A percentile compares a stretch with the other conserved stretches of the same genome.
Conservation (phyloP, 1,284 basidiomycete species). For the Mycena sp. region DNA sequence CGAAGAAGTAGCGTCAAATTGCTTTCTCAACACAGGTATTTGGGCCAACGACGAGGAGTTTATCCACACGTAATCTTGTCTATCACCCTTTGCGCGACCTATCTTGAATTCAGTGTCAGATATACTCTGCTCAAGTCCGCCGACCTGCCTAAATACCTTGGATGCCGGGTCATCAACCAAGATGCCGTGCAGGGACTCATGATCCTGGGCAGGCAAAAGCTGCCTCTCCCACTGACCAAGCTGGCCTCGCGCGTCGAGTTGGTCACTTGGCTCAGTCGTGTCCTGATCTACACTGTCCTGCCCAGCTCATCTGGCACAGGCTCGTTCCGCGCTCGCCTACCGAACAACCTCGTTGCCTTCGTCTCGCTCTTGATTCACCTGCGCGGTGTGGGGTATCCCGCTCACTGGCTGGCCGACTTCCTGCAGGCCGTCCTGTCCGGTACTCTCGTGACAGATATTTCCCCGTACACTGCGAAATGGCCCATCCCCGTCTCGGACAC, state of each 20-base stretch:
- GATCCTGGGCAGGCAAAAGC: conserved; percentile 25
- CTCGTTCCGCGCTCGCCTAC: conserved; percentile 34
- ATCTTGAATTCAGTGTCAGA: conserved; percentile 15
- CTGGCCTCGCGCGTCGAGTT: conserved; percentile 43
- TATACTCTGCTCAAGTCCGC: conserved; percentile 41
- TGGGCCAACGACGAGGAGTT: conserved; percentile 40
- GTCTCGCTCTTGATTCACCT: conserved; percentile 43
- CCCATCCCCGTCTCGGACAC: conserved; percentile 37
- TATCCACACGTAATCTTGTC: conserved; percentile 38
- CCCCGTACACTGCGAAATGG: conserved; percentile 36
- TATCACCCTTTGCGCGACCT: not conserved
- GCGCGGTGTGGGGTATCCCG: conserved; percentile 43
- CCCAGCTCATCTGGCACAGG: conserved; percentile 24
- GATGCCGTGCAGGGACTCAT: conserved; percentile 32
- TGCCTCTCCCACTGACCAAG: conserved; percentile 37
- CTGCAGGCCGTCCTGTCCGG: conserved; percentile 41
- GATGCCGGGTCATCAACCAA: conserved; percentile 35
- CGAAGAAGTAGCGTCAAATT: conserved; percentile 35
- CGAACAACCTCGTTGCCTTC: conserved; percentile 45
- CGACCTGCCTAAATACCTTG: conserved; percentile 41
- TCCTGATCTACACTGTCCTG: conserved; percentile 42
- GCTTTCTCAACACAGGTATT: conserved; percentile 39
- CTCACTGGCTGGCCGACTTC: conserved; percentile 49
- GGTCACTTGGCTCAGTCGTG: conserved; percentile 43
- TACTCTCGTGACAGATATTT: conserved; percentile 40